These are phyloP conservation scores for Aurantiochytrium sp. DNA, from an alignment of 108 stramenopile species.

Conservation along the genomic window DNA sequence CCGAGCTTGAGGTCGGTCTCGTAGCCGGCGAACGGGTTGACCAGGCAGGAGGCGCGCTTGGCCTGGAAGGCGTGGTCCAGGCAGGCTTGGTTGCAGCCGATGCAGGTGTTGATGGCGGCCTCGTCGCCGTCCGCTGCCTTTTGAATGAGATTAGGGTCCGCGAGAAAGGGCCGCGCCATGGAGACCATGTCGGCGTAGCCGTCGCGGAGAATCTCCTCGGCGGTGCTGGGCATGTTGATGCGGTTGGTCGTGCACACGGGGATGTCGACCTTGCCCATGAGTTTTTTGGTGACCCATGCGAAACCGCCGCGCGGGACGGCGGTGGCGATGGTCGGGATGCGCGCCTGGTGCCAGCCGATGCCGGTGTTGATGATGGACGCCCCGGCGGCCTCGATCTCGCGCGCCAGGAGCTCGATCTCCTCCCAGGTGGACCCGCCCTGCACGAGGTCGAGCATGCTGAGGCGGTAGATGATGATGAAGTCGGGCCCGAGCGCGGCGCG, in stretches of 20 bases:
- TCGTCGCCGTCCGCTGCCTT: slow-evolving; percentile 74
- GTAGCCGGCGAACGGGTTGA: slow-evolving; percentile 90
- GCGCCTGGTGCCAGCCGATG: slow-evolving; percentile 98
- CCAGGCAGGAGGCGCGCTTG: slow-evolving; percentile 88
- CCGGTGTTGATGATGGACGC: slow-evolving; percentile 95
- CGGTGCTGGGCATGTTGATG: slow-evolving; percentile 84
- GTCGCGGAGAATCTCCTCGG: slow-evolving; percentile 67
- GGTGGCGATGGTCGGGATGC: slow-evolving; percentile 95
- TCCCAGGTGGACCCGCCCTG: slow-evolving; percentile 85
- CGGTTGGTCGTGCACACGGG: slow-evolving; percentile 93
- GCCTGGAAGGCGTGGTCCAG: slow-evolving; percentile 95
- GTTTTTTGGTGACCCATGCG: slow-evolving; percentile 77
- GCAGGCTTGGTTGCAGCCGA: slow-evolving; percentile 98
- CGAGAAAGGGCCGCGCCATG: slow-evolving; percentile 94
- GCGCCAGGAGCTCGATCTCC: slow-evolving; percentile 77
- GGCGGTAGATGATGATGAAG: slow-evolving; percentile 93
- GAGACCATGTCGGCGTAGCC: slow-evolving; percentile 81
- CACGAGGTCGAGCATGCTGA: slow-evolving; percentile 91
- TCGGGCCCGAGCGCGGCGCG: slow-evolving; percentile 68
- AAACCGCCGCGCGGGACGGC: slow-evolving; percentile 90
- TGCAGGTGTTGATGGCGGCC: slow-evolving; percentile 92
- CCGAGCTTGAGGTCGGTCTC: slow-evolving; percentile 66
- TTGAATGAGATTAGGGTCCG: slow-evolving; percentile 82
- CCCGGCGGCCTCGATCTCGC: slow-evolving; percentile 77
- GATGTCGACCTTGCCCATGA: slow-evolving; percentile 62